Evolutionary conservation across 2,329 filamentous ascomycete genomes (phyloP).

Genomic region (Hyphodiscus sp.): DNA sequence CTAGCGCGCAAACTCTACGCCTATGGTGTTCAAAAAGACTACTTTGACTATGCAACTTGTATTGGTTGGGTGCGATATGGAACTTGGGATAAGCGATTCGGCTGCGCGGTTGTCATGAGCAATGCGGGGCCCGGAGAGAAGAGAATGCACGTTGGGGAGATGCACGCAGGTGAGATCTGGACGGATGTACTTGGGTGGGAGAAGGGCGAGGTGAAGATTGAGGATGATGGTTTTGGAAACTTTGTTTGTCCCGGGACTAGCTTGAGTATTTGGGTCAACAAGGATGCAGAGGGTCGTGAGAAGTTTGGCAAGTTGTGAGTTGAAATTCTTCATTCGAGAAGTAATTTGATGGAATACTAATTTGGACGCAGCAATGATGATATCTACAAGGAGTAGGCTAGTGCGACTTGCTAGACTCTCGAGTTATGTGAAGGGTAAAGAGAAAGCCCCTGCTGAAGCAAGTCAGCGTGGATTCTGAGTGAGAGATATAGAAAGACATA

Average conservation of each 20-base stretch:
- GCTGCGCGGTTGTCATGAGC: constrained; percentile 51
- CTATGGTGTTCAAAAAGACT: constrained; percentile 59
- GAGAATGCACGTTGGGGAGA: constrained; percentile 55
- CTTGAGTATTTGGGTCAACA: constrained; percentile 56
- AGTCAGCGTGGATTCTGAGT: no score
- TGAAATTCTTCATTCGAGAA: neutral
- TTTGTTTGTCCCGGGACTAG: constrained; percentile 50
- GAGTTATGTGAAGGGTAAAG: no score
- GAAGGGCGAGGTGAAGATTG: constrained; percentile 50
- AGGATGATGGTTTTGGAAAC: constrained; percentile 48
- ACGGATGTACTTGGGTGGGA: constrained; percentile 54
- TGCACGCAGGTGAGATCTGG: constrained; percentile 55
- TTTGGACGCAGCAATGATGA: constrained; percentile 18
- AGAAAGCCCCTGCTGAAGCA: no score
- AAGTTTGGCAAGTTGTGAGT: constrained; percentile 35
- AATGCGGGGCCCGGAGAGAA: constrained; percentile 43
- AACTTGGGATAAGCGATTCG: constrained; percentile 40
- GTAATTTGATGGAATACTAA: constrained; percentile 8
- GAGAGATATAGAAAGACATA: no score
- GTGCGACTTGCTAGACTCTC: neutral
- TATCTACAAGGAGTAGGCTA: constrained; percentile 20
- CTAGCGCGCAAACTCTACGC: constrained; percentile 59
- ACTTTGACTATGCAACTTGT: constrained; percentile 53
- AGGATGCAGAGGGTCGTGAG: constrained; percentile 44
- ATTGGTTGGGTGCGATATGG: constrained; percentile 52